Evolutionary conservation across 2,329 filamentous ascomycete genomes (phyloP).

Genomic region (Alternaria sp.): DNA sequence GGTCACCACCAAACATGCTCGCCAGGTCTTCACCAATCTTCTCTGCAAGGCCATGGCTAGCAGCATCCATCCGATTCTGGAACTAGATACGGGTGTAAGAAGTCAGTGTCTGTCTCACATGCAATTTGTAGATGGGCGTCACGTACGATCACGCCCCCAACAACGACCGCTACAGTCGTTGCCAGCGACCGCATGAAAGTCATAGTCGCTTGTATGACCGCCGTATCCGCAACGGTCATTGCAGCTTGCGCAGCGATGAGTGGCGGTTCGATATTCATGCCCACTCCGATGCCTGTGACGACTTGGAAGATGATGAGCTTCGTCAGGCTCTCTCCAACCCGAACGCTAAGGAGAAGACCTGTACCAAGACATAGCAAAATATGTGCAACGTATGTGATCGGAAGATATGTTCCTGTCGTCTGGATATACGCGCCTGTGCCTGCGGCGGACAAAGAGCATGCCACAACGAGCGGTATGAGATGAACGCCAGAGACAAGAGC

Average conservation of each 20-base stretch:
- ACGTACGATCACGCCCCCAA: conserved; percentile 49
- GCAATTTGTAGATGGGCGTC: not conserved
- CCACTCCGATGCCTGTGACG: conserved; percentile 56
- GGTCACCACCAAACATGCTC: conserved; percentile 57
- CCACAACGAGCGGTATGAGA: conserved; percentile 61
- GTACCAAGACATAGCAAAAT: conserved; percentile 17
- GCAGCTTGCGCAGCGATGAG: conserved; percentile 58
- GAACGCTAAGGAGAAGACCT: conserved; percentile 23
- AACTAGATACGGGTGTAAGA: conserved; percentile 32
- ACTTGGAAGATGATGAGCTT: conserved; percentile 55
- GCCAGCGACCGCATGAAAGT: conserved; percentile 51
- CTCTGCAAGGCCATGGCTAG: conserved; percentile 52
- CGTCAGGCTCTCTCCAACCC: not conserved
- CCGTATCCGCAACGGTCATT: conserved; percentile 45
- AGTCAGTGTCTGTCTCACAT: not conserved
- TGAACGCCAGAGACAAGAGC: conserved; percentile 64
- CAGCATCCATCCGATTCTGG: conserved; percentile 53
- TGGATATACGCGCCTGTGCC: conserved; percentile 52
- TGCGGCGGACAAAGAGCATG: conserved; percentile 50
- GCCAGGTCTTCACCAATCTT: conserved; percentile 57
- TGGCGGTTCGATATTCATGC: conserved; percentile 59
- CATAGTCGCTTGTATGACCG: conserved; percentile 56
- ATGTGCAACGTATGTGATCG: conserved; percentile 18
- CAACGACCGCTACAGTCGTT: conserved; percentile 51
- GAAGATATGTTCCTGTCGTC: conserved; percentile 46